Percentiles rank a stretch among this genome's conserved stretches.
Conservation (phyloP, 495 filamentous ascomycete species). For the Penicillium chermesinum region DNA sequence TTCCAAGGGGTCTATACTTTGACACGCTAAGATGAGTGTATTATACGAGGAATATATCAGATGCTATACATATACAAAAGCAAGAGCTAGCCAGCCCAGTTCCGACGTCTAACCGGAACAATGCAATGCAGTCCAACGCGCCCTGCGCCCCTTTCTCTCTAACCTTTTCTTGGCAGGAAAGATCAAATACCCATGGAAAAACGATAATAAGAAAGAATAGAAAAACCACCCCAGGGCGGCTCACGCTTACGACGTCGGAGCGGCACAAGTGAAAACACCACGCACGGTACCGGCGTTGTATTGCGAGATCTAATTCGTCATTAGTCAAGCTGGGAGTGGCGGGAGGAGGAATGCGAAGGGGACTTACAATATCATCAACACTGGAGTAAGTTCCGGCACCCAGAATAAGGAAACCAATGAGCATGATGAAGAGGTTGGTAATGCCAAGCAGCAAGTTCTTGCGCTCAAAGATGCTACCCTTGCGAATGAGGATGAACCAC, state of each 20-base stretch:
- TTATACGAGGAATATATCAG: background rate
- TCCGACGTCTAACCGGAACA: background rate
- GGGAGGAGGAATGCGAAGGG: background rate
- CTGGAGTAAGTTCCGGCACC: slow-evolving; percentile 54
- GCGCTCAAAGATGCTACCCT: slow-evolving; percentile 34
- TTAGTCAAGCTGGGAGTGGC: background rate
- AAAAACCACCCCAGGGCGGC: background rate
- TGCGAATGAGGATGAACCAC: slow-evolving; percentile 55
- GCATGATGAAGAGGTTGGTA: slow-evolving; percentile 18
- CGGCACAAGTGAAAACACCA: slow-evolving; percentile 44
- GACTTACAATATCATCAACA: slow-evolving; percentile 55
- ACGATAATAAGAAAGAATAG: background rate
- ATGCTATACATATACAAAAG: background rate
- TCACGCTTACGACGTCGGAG: background rate
- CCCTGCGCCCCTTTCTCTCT: background rate
- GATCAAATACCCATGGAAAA: background rate
- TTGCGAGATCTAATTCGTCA: slow-evolving; percentile 30
- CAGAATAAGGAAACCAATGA: slow-evolving; percentile 45
- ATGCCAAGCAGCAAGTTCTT: slow-evolving; percentile 23
- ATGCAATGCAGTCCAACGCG: background rate
- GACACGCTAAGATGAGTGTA: no score
- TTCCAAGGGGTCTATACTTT: no score
- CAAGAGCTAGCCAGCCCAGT: background rate
- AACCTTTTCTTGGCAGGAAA: no score
- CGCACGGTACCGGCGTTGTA: slow-evolving; percentile 40